Conservation (phyloP, 768 basidiomycete species). For the Mycena kentingensis region DNA sequence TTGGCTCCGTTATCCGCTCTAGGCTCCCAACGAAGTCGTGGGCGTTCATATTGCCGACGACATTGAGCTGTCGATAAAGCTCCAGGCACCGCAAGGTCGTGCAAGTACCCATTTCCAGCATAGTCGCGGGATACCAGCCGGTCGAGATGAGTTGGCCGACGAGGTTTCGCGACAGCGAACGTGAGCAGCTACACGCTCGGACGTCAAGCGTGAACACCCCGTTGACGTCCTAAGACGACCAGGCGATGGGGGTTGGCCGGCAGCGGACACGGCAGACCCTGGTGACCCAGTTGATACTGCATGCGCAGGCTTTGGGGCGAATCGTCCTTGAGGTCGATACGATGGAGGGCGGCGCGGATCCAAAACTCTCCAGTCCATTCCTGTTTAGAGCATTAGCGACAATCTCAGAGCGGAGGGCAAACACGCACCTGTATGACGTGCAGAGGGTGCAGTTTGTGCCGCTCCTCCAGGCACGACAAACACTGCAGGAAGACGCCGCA, state of each 20-base stretch:
- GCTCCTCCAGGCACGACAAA: background rate
- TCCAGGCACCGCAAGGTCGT: conserved; percentile 11
- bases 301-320: background rate
- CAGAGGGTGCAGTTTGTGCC: background rate
- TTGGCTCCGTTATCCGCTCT: conserved; percentile 3
- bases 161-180: background rate
- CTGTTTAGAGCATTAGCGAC: background rate
- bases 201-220: conserved; percentile 3
- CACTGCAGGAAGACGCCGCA: conserved; percentile 5
- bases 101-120: conserved; percentile 8
- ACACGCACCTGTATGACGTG: background rate
- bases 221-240: background rate
- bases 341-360: background rate
- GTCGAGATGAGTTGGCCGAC: conserved; percentile 4
- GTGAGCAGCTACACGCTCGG: conserved; percentile 1
- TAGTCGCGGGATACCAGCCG: conserved; percentile 19
- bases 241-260: background rate
- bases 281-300: background rate
- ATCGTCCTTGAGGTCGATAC: background rate
- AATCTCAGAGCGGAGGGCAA: background rate
- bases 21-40: conserved; percentile 15
- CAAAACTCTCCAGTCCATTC: conserved; percentile 4
- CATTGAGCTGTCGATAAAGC: conserved; percentile 12
- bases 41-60: conserved; percentile 16
- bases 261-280: background rate